These are phyloP conservation scores for Epichloe glyceriae DNA, from an alignment of 2,329 filamentous ascomycete species.

Conservation along the genomic window DNA sequence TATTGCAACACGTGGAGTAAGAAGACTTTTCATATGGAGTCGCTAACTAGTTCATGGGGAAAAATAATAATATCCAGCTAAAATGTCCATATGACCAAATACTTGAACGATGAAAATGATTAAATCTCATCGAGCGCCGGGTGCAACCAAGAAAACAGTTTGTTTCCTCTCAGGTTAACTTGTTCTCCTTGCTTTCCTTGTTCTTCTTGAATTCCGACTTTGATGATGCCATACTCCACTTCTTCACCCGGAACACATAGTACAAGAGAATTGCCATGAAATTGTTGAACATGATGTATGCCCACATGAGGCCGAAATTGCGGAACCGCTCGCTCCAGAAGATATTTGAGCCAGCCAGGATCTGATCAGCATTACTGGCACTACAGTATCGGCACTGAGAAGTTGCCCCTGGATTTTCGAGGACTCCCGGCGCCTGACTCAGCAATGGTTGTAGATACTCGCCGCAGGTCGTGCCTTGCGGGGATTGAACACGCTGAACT, in stretches of 20 bases:
- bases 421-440: conserved; percentile 33
- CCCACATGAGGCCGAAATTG: conserved; percentile 60
- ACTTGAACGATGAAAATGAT: not conserved
- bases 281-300: conserved; percentile 52
- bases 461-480: conserved; percentile 46
- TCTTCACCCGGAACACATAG: conserved; percentile 45
- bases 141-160: no score
- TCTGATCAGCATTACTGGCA: conserved; percentile 50
- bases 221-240: conserved; percentile 13
- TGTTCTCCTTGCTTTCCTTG: not conserved
- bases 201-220: not conserved
- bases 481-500: conserved; percentile 55
- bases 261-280: conserved; percentile 45
- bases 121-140: not conserved
- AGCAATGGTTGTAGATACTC: conserved; percentile 50
- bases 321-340: conserved; percentile 46
- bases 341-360: conserved; percentile 31
- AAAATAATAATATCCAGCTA: no score
- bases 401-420: conserved; percentile 48
- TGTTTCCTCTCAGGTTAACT: not conserved
- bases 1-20: no score
- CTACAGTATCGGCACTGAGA: conserved; percentile 53
- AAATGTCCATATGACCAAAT: no score
- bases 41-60: no score
- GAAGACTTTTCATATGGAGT: no score